A percentile compares a stretch with the other conserved stretches of the same genome.
Conservation (phyloP, 148 eudicot genomes). For the Camellia japonica region DNA sequence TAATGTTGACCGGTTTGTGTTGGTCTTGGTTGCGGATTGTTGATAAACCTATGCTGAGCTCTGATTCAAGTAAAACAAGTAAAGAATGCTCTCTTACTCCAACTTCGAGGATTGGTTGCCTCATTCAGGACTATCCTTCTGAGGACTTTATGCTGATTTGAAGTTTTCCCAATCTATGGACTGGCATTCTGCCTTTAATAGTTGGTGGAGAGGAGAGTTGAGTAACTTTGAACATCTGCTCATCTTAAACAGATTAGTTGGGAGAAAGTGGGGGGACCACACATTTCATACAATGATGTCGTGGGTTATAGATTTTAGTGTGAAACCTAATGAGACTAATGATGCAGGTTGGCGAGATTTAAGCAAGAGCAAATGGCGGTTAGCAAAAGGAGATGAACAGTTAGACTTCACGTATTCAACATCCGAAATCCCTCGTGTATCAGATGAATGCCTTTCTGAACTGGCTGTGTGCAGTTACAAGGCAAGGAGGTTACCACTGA, state of each 20-base stretch:
- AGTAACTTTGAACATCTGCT: constrained; percentile 93
- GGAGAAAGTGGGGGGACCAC: constrained; percentile 98
- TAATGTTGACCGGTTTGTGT: constrained; percentile 59
- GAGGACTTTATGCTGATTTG: constrained; percentile 62
- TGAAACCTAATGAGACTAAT: constrained; percentile 63
- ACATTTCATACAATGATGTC: constrained; percentile 96
- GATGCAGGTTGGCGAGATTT: constrained; percentile 87
- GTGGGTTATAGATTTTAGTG: constrained; percentile 93
- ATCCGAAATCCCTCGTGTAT: constrained; percentile 90
- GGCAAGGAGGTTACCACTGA: constrained; percentile 93
- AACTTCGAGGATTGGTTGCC: constrained; percentile 26
- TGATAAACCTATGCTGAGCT: constrained; percentile 38
- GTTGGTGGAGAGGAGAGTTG: constrained; percentile 89
- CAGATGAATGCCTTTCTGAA: constrained; percentile 98
- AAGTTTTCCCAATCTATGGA: constrained; percentile 46
- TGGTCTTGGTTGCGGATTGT: constrained; percentile 84
- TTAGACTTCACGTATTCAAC: constrained; percentile 94
- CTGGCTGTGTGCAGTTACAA: constrained; percentile 99
- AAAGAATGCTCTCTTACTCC: constrained; percentile 23
- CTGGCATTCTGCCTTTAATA: constrained; percentile 67
- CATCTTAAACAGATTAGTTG: constrained; percentile 75
- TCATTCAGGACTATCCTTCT: constrained; percentile 44
- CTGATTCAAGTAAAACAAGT: constrained; percentile 21
- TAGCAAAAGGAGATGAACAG: constrained; percentile 99
- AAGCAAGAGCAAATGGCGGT: constrained; percentile 95